Evolutionary conservation across 495 filamentous ascomycete species (phyloP).

Genomic region (Lasiosphaeriaceae sp.): DNA sequence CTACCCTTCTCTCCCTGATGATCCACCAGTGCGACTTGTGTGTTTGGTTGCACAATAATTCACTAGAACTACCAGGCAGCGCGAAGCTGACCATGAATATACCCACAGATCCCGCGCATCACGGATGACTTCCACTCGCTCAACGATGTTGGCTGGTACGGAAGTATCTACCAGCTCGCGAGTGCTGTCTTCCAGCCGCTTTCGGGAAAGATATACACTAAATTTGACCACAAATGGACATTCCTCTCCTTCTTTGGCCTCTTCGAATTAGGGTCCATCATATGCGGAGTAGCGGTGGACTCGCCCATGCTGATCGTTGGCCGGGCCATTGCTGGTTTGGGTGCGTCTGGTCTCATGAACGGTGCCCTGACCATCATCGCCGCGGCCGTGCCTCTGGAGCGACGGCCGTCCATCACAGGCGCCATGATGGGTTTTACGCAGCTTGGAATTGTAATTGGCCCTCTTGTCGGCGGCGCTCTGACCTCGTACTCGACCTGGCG

Average conservation of each 20-base stretch:
- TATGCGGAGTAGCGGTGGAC: constrained; percentile 48
- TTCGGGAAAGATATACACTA: constrained; percentile 49
- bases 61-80: no score
- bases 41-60: neutral
- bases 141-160: constrained; percentile 51
- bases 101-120: constrained; percentile 42
- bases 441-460: constrained; percentile 65
- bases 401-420: constrained; percentile 34
- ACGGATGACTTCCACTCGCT: constrained; percentile 45
- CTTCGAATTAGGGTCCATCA: constrained; percentile 45
- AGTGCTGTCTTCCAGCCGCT: constrained; percentile 47
- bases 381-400: constrained; percentile 31
- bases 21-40: neutral
- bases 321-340: constrained; percentile 52
- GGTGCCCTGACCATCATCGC: constrained; percentile 35
- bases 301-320: constrained; percentile 50
- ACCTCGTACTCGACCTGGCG: constrained; percentile 56
- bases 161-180: constrained; percentile 48
- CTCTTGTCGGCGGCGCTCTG: constrained; percentile 54
- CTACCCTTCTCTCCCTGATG: neutral
- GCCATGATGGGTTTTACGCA: constrained; percentile 52
- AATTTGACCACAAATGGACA: constrained; percentile 40
- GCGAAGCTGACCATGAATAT: neutral
- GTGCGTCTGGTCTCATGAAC: constrained; percentile 37
- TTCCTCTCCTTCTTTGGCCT: constrained; percentile 37